Base-by-base conservation (phyloP, 2,329 filamentous ascomycete species). In the Diaporthe velutina region DNA sequence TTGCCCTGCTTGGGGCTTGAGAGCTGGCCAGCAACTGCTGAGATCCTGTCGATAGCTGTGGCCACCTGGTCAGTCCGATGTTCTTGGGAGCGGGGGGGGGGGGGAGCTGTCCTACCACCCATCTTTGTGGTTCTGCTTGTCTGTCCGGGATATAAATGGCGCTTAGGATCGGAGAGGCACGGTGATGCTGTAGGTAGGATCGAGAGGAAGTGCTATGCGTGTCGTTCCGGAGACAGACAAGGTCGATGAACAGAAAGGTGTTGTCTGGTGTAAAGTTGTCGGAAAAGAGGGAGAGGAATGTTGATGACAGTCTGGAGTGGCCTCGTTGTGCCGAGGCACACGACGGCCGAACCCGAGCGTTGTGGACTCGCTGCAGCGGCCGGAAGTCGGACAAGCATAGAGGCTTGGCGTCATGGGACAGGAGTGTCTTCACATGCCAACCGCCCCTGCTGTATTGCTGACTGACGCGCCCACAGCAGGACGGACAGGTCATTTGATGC, bases 1-100 rank as follows among this genome's bases (percentile, higher is more conserved):
- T 82, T 84, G 78, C 86, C 86, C 77, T 86, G 85, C 74, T 84
- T 82, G 35, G 82, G 82, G 77, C 86, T 86, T 75, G 85, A 80
- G 80, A 93, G 84, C 86, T 93, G 91, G 86, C 87, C 87, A 76
- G 90, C 90, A 79, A 93, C 88, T 80, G 92, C 90, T 70, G 87
- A 85, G 75, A 91, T 84, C 84, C 90, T 85, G 77, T 91, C 89
- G 80, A 89, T 82, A 79, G 89, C 90, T 91, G 79, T 35, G 70
- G 73, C 77, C 50, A 35, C 35, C 48, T 48, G 4, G 42, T 71
- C 30, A 73, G 74, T 70, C 45, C 52, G 61, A 50, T 10, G 25
- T 71, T 3, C 30, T 15, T 45, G 17, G 35, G 8, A 48, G 17
- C 9, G 35, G n/a, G 8, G 6, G 25, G 50, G 64, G 6, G 28